Conservation (phyloP, 192 early-diverging fungal species). For the Backusella westeae region DNA sequence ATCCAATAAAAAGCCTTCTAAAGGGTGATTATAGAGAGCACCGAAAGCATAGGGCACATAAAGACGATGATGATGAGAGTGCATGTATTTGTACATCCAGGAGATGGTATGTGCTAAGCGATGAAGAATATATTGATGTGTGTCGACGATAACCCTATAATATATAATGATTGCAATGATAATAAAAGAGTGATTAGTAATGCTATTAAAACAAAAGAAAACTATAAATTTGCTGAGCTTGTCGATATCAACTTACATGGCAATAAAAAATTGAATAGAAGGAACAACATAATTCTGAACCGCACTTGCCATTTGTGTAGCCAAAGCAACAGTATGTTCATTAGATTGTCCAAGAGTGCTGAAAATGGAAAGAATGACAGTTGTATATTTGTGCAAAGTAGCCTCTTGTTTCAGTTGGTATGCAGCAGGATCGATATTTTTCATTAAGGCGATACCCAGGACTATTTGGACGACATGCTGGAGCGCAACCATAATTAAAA, state of each 20-base stretch:
- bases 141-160: conserved; percentile 46
- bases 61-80: conserved; percentile 74
- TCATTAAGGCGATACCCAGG: conserved; percentile 29
- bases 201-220: not conserved
- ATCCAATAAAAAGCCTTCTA: conserved; percentile 78
- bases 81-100: conserved; percentile 72
- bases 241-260: conserved; percentile 7
- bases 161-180: not conserved
- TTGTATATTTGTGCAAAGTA: not conserved
- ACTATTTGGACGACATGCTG: conserved; percentile 67
- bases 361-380: not conserved
- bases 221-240: not conserved
- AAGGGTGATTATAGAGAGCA: conserved; percentile 82
- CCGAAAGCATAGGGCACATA: conserved; percentile 79
- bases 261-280: conserved; percentile 10
- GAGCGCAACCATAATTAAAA: conserved; percentile 59
- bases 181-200: not conserved
- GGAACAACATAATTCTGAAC: not conserved
- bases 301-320: not conserved
- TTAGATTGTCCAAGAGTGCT: not conserved
- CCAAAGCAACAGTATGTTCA: not conserved
- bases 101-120: conserved; percentile 64
- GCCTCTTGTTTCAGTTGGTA: not conserved
- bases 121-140: conserved; percentile 71
- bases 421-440: conserved; percentile 5